Conservation (phyloP, 805 yeast genomes). For the Priceomyces fermenticarens region DNA sequence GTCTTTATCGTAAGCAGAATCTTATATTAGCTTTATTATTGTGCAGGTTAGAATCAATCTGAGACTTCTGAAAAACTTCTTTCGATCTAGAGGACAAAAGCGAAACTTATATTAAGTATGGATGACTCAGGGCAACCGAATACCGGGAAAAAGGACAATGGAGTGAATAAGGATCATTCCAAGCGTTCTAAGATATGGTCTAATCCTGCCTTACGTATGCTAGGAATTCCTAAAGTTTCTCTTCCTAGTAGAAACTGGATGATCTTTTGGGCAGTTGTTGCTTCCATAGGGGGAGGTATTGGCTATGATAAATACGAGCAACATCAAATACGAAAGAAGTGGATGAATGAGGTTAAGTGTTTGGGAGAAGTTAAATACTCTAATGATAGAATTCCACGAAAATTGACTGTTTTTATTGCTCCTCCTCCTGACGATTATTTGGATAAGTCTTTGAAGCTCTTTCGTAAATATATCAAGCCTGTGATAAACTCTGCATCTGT, state of each 20-base stretch:
- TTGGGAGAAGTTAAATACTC: conserved; percentile 46
- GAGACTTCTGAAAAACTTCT: background rate
- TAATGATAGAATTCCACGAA: conserved; percentile 61
- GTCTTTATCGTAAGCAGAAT: too few species aligned
- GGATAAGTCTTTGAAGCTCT: conserved; percentile 67
- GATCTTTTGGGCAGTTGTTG: conserved; percentile 76
- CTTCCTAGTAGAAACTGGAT: conserved; percentile 92
- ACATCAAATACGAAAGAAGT: conserved; percentile 56
- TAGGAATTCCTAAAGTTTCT: conserved; percentile 78
- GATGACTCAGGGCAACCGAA: background rate
- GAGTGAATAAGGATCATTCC: background rate
- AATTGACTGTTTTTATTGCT: conserved; percentile 76
- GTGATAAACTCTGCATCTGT: conserved; percentile 78
- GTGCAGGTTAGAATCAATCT: background rate
- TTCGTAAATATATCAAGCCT: conserved; percentile 82
- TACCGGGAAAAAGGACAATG: background rate
- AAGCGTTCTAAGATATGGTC: conserved; percentile 39
- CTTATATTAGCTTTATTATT: background rate
- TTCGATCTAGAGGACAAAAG: background rate
- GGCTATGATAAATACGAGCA: conserved; percentile 79
- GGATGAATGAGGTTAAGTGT: conserved; percentile 58
- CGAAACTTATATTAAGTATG: background rate
- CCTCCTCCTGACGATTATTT: conserved; percentile 97
- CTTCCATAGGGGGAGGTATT: conserved; percentile 68
- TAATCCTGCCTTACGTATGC: conserved; percentile 77